Evolutionary conservation across 768 basidiomycete species (phyloP).

Genomic region (Hysterangium stoloniferum): DNA sequence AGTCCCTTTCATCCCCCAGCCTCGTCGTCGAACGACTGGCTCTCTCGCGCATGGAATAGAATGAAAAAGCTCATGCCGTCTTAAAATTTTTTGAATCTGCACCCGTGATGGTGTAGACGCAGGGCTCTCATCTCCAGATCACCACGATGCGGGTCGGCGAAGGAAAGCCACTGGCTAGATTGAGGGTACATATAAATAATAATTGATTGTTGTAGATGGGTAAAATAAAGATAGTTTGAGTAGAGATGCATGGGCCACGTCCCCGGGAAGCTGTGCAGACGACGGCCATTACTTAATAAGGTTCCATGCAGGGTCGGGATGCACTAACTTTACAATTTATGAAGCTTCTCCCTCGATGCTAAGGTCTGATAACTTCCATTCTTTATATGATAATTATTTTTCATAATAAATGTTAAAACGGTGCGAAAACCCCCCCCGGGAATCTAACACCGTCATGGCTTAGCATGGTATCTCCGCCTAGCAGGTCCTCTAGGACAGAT

Average conservation of each 20-base stretch:
- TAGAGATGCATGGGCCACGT: background rate
- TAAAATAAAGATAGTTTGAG: background rate
- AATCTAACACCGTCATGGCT: too few relatives aligned
- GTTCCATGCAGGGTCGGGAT: too few relatives aligned
- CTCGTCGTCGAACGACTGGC: constrained; percentile 48
- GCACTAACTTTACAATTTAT: too few relatives aligned
- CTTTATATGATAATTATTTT: too few relatives aligned
- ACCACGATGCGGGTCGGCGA: constrained; percentile 12
- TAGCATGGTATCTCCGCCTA: too few relatives aligned
- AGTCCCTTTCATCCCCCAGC: constrained; percentile 52
- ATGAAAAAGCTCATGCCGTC: constrained; percentile 61
- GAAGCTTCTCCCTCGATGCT: too few relatives aligned
- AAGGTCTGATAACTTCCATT: too few relatives aligned
- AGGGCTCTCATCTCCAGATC: constrained; percentile 3
- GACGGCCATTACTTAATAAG: background rate
- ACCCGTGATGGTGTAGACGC: background rate
- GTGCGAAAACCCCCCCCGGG: too few relatives aligned
- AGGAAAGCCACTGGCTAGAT: constrained; percentile 13
- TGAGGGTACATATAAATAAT: background rate
- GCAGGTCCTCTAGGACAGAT: too few relatives aligned
- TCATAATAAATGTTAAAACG: too few relatives aligned
- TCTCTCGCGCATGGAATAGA: constrained; percentile 60
- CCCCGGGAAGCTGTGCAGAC: background rate
- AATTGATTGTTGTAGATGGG: background rate
- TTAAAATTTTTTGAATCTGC: constrained; percentile 12